Evolutionary conservation across 805 yeast species (phyloP).

Genomic region (Torulaspora indica): DNA sequence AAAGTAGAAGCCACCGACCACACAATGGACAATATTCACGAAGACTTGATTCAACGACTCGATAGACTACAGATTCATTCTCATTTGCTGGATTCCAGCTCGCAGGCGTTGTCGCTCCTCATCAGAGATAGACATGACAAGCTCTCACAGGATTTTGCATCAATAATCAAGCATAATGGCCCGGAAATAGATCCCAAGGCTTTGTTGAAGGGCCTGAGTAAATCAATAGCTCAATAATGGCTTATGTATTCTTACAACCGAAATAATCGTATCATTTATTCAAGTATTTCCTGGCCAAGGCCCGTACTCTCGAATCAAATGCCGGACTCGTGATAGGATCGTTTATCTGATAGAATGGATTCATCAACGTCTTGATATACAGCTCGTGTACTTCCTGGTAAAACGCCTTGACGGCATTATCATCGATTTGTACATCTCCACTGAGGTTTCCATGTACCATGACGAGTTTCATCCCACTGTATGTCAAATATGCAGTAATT

Average conservation of each 20-base stretch:
- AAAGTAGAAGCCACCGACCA: background rate
- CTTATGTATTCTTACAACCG: conserved; percentile 5
- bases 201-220: conserved; percentile 26
- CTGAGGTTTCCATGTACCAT: conserved; percentile 54
- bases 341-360: conserved; percentile 78
- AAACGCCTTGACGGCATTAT: conserved; percentile 75
- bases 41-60: conserved; percentile 18
- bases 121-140: conserved; percentile 17
- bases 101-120: conserved; percentile 19
- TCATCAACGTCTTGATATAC: conserved; percentile 76
- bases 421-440: conserved; percentile 39
- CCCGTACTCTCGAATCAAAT: conserved; percentile 70
- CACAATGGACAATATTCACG: conserved; percentile 5
- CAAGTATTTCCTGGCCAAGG: conserved; percentile 70
- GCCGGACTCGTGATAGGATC: conserved; percentile 67
- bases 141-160: conserved; percentile 18
- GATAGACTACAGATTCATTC: conserved; percentile 24
- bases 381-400: conserved; percentile 81
- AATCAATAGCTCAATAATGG: conserved; percentile 16
- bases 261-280: conserved; percentile 28
- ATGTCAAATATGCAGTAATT: conserved; percentile 82
- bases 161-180: conserved; percentile 6
- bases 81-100: conserved; percentile 25
- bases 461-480: conserved; percentile 78
- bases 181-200: conserved; percentile 16